These are phyloP conservation scores for Penstemon eatonii DNA, from an alignment of 257 asterid genomes.

Conservation along the genomic window DNA sequence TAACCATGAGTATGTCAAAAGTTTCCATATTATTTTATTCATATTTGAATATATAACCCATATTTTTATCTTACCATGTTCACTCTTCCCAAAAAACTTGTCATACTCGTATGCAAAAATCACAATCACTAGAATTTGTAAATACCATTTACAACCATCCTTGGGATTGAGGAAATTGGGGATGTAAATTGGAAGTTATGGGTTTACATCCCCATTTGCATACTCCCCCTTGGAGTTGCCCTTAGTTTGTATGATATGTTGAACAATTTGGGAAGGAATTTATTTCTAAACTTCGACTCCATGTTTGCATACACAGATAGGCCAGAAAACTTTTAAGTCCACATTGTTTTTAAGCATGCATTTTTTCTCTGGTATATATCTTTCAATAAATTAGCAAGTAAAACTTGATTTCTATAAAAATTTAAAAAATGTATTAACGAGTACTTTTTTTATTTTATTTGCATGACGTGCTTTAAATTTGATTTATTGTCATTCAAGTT, in stretches of 20 bases:
- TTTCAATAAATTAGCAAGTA: background rate
- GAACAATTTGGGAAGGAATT: constrained; percentile 8
- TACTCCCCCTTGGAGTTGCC: background rate
- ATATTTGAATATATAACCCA: too few relatives aligned
- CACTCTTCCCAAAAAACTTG: too few relatives aligned
- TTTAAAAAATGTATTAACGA: too few relatives aligned
- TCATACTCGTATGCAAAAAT: too few relatives aligned
- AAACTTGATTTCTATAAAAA: background rate
- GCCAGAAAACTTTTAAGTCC: background rate
- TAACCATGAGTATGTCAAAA: too few relatives aligned
- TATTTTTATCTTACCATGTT: too few relatives aligned
- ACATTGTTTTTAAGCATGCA: background rate
- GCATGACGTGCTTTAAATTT: background rate
- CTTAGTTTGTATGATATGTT: background rate
- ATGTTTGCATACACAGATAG: background rate
- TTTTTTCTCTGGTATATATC: background rate
- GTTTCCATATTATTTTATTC: too few relatives aligned
- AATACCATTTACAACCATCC: too few relatives aligned
- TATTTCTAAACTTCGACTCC: background rate
- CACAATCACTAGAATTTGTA: too few relatives aligned
- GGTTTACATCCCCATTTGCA: background rate
- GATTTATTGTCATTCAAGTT: background rate
- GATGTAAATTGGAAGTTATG: background rate
- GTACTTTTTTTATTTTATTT: too few relatives aligned
- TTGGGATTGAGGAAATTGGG: background rate